These are phyloP conservation scores for Boletus patriciae DNA, from an alignment of 768 basidiomycete genomes.

Conservation along the genomic window DNA sequence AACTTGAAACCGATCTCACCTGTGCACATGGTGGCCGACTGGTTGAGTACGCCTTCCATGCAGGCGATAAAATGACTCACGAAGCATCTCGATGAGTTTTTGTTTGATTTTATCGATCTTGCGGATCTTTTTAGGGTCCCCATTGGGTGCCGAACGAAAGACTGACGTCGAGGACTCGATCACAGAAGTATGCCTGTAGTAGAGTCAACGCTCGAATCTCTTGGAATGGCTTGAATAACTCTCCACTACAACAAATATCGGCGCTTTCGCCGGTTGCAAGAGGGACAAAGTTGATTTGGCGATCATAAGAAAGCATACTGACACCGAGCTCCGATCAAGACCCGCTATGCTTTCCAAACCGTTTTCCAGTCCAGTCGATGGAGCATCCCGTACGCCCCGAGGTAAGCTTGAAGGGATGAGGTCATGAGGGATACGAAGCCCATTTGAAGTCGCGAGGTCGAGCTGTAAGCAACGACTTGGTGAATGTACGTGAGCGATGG, in stretches of 20 bases:
- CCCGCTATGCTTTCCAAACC: background rate
- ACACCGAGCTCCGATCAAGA: background rate
- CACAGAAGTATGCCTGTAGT: background rate
- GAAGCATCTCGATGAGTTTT: slow-evolving; percentile 5
- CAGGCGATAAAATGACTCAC: background rate
- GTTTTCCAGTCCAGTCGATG: background rate
- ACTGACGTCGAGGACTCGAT: background rate
- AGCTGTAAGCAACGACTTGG: background rate
- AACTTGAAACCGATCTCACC: background rate
- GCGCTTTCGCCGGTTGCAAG: background rate
- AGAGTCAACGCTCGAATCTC: too few species aligned
- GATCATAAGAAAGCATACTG: background rate
- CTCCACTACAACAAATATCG: too few species aligned
- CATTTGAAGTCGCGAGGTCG: background rate
- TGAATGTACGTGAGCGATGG: too few species aligned
- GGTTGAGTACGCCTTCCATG: too few species aligned
- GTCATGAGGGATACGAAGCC: background rate
- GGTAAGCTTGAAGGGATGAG: background rate
- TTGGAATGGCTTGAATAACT: too few species aligned
- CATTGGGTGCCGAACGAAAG: background rate
- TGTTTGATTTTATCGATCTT: slow-evolving; percentile 4
- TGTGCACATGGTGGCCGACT: background rate
- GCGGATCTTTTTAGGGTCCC: background rate
- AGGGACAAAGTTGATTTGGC: too few species aligned
- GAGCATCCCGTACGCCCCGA: background rate